Base-by-base conservation (phyloP, 73 alveolate genomes). In the Stentor roeselii region DNA sequence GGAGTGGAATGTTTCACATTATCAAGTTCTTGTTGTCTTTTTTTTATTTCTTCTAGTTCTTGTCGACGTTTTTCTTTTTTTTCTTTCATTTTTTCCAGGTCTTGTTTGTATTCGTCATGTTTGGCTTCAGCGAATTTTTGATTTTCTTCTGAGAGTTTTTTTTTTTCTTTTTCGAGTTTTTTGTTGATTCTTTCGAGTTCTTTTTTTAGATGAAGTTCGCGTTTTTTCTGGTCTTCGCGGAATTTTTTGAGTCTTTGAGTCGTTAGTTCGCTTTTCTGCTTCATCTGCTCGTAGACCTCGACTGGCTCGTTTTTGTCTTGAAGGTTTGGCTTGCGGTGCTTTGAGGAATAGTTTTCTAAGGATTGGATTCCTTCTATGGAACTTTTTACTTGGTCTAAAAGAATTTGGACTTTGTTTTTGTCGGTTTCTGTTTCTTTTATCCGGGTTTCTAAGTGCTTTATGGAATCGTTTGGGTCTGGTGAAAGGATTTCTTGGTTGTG, bases 41-140 rank as follows among this genome's bases (percentile, higher is more conserved):
- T 67, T 67, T 67, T 67, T 32, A 67, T 67, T 67, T 67, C 80
- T 67, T n/a, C 80, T 1, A 67, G 80, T 32, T 67, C 80, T 67
- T 67, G 80, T 2, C 34, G 37, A n/a, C 80, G n/a, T 34, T 67
- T 67, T 30, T n/a, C 80, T 67, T 67, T 67, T 67, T 67, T 67
- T 2, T 21, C 2, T 32, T 67, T 21, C 80, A 67, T 67, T 67
- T 32, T 67, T 67, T 67, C 80, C 2, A 67, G 37, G 42, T 67
- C n/a, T n/a, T n/a, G 42, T 67, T 67, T 67, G 80, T 67, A 67
- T 34, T 67, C 80, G 21, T 67, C 80, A 1, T 21, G 80, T 0
- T 67, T 67, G 21, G n/a, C 80, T 21, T 21, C 41, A 21, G n/a
- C 80, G 0, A n/a, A 40, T 2, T 67, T 27, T 34, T 67, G 80